Base-by-base conservation (phyloP, 2,329 filamentous ascomycete species). In the Alternaria ventricosa region DNA sequence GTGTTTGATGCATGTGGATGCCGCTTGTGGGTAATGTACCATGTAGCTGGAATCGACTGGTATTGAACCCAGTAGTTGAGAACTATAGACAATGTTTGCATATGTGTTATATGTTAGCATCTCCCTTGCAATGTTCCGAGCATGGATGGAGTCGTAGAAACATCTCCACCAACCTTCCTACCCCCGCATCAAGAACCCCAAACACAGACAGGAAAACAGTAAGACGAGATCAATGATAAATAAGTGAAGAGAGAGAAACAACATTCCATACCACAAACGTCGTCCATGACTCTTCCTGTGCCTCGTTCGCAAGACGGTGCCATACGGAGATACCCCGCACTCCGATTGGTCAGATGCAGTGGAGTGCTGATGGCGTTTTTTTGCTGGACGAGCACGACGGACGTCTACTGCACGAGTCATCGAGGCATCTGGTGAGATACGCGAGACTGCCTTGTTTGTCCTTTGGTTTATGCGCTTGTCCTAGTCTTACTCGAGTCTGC, bases 331-430 rank as follows among this genome's bases (percentile, higher is more conserved):
- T 41, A 20, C 60, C 44, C 60, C 41, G 47, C 23, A 36, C 63
- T 67, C 69, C 69, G 69, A 71, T 69, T 66, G 65, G 70, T 51
- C 45, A 41, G 55, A 8, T 5, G 27, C 22, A 15, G 61, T 65
- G 58, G 58, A 60, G 59, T 43, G 23, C 18, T 8, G 20, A 67
- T 63, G 61, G 58, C 50, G 63, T 68, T 70, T 65, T 67, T 55
- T 57, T 43, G 25, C 25, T 7, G 8, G 2, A 27, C 25, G 25
- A 50, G 18, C 49, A 36, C 28, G 20, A 23, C 49, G 33, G 33
- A 53, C 33, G 13, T 46, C 23, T 30, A 36, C 49, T 7, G 18
- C 49, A 25, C 49, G 49, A 53, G 30, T 53, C 49, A 51, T 41
- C 36, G 36, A 11, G 36, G n/a, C 1, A 18, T 41, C 36, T 41